Base-by-base conservation (phyloP, 768 basidiomycete species). In the Suillus bovinus region DNA sequence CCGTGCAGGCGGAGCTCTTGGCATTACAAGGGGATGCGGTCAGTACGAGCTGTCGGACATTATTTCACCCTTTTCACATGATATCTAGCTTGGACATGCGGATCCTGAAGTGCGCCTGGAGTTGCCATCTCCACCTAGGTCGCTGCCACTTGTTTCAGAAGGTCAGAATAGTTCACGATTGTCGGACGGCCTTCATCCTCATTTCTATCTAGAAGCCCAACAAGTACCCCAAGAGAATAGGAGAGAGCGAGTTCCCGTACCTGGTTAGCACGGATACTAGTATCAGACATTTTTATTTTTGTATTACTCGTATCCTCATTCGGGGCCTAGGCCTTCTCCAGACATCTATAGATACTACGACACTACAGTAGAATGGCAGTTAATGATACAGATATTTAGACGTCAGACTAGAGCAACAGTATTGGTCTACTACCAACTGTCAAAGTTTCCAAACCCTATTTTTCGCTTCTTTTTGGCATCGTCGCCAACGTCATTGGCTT, bases 361-460 rank as follows among this genome's bases (percentile, higher is more conserved):
- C 9, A 39, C 55, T 56, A 27, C 33, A 54, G 36, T 55, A 36
- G 24, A 36, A 39, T 39, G 24, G 17, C 38, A 39, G 55, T 39
- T 39, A 56, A 56, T 56, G 17, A 56, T 56, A 56, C 39, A 31
- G 17, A 56, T 20, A 38, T 38, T n/a, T 20, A 27, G 24, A 39
- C 11, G 27, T 38, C 14, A 27, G 6, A 39, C 17, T 39, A 56
- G 38, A 20, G 10, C 27, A 56, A 29, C 36, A 55, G 22, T 20
- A 36, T 24, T 36, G 9, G 9, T 29, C 22, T 52, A 58, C 71
- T 62, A 95, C 92, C 93, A 95, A 38, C 84, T 86, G 29, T 88
- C 87, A 61, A 96, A 96, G 71, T 94, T 81, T n/a, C 96, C 95
- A 75, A 99, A 98, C 1, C 95, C 96, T 42, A 88, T 72, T 66